Conservation (phyloP, 805 yeast genomes). For the Wickerhamiella australiensis region DNA sequence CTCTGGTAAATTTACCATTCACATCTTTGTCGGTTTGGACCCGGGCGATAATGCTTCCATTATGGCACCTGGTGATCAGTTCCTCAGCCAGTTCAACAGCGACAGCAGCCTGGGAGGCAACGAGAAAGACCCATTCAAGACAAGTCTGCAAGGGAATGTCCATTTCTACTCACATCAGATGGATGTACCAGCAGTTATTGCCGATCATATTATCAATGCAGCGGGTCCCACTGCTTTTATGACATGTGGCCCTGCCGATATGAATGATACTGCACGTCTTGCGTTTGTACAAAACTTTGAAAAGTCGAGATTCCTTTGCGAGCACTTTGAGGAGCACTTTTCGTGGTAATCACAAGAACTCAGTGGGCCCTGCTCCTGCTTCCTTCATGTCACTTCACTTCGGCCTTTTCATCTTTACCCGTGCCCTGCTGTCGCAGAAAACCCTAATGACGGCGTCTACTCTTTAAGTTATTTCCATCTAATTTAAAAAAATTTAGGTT, state of each 20-base stretch:
- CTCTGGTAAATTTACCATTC: slow-evolving; percentile 11
- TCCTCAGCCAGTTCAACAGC: slow-evolving; percentile 9
- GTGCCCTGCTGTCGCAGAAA: neutral
- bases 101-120: slow-evolving; percentile 6
- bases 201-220: slow-evolving; percentile 7
- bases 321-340: slow-evolving; percentile 20
- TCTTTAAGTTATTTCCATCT: slow-evolving; percentile 2
- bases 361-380: neutral
- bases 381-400: neutral
- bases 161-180: slow-evolving; percentile 12
- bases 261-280: slow-evolving; percentile 18
- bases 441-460: neutral
- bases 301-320: slow-evolving; percentile 11
- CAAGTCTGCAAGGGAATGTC: slow-evolving; percentile 7
- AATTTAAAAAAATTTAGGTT: neutral
- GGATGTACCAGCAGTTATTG: slow-evolving; percentile 9
- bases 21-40: slow-evolving; percentile 13
- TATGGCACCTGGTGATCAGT: slow-evolving; percentile 10
- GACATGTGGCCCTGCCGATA: slow-evolving; percentile 19
- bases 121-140: slow-evolving; percentile 10
- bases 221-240: slow-evolving; percentile 15
- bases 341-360: slow-evolving; percentile 16
- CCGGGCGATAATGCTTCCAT: slow-evolving; percentile 11
- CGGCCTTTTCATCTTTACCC: neutral
- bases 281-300: slow-evolving; percentile 18